These are phyloP conservation scores for Trametes pubescens DNA, from an alignment of 1,284 basidiomycete genomes.

Conservation along the genomic window DNA sequence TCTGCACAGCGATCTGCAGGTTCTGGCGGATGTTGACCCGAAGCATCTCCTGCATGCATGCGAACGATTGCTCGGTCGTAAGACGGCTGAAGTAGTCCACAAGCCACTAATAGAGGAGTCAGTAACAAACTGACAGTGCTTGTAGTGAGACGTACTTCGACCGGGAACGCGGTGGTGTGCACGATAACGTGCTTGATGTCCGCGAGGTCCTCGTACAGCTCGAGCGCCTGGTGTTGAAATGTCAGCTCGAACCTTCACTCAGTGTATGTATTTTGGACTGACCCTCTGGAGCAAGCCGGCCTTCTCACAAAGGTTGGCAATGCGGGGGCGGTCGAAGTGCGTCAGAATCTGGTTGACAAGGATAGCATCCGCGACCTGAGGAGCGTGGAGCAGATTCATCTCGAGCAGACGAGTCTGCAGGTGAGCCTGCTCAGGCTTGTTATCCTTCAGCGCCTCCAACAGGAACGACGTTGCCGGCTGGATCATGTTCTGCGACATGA, in stretches of 20 bases:
- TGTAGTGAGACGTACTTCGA: conserved; percentile 65
- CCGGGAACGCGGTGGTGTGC: conserved; percentile 87
- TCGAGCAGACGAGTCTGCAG: conserved; percentile 97
- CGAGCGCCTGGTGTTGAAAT: conserved; percentile 78
- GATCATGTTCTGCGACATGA: conserved; percentile 99
- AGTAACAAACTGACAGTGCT: conserved; percentile 7
- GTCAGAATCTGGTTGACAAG: conserved; percentile 99
- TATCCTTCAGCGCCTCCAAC: conserved; percentile 98
- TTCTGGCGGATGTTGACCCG: conserved; percentile 98
- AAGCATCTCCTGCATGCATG: conserved; percentile 97
- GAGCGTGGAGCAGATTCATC: conserved; percentile 98
- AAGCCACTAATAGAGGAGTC: conserved; percentile 75
- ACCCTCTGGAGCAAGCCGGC: conserved; percentile 95
- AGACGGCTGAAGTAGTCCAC: conserved; percentile 97
- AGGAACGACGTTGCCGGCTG: conserved; percentile 99
- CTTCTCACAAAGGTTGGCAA: conserved; percentile 99
- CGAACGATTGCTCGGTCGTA: conserved; percentile 98
- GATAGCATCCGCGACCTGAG: conserved; percentile 99
- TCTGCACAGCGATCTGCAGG: conserved; percentile 95
- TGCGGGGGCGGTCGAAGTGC: conserved; percentile 95
- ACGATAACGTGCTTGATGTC: conserved; percentile 99
- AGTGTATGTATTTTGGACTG: conserved; percentile 38
- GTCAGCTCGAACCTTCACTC: conserved; percentile 25
- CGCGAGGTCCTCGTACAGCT: conserved; percentile 96
- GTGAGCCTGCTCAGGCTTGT: conserved; percentile 96